Base-by-base conservation (phyloP, 2,329 filamentous ascomycete genomes). In the Aspergillus fumigatiaffinis region DNA sequence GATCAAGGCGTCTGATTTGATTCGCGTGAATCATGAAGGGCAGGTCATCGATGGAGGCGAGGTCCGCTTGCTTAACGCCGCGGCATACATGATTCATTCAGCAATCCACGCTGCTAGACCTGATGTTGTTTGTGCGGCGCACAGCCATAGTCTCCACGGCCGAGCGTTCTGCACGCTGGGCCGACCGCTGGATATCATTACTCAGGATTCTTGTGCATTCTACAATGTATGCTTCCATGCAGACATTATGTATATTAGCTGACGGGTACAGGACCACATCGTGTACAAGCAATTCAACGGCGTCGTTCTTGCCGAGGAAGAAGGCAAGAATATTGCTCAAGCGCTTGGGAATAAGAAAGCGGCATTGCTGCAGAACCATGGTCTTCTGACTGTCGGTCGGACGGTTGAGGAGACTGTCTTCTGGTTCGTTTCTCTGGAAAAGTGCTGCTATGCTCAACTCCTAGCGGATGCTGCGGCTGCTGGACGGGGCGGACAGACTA, bases 1-100 rank as follows among this genome's bases (percentile, higher is more conserved):
- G 54, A 82, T 89, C 47, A 87, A 84, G 56, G 79, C 81, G 0
- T 86, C 84, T 0, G 86, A 90, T 61, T 78, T 90, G n/a, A 88
- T 90, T 54, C 83, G 82, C 17, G 86, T 90, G 1, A 79, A 87
- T 63, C 78, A 84, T 52, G 69, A 80, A 0, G 87, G 87, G 1
- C 74, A 83, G 25, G 80, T 89, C 25, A 81, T 90, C 32, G 86
- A 84, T 10, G 86, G 87, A 3, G 87, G 86, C 0, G 67, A 72
- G 1, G 73, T 76, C 6, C 68, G 76, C 12, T 64, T 77, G 50
- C 66, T 83, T 50, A 83, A 83, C 52, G 73, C 72, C 3, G 79
- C 78, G 4, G 77, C 76, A 0, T 82, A 80, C 64, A 79, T 80
- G 75, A 82, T 82, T 55, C 80, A 82, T 62, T 71, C 73, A 3